Conservation (phyloP, 495 filamentous ascomycete species). For the Tuber brumale region DNA sequence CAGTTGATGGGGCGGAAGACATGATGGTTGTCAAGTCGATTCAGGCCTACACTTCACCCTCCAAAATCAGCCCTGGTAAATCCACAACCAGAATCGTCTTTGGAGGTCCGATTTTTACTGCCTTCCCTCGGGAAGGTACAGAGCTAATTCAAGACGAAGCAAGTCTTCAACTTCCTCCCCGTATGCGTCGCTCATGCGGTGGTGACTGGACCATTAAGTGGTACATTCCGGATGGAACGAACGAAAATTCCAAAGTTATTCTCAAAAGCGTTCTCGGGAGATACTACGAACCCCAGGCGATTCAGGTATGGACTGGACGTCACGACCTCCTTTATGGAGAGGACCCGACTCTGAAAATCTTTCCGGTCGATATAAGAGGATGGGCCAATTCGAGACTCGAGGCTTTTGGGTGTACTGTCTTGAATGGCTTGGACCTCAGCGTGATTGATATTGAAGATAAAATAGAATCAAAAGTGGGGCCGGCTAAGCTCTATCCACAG, state of each 20-base stretch:
- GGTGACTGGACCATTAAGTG: slow-evolving; percentile 24
- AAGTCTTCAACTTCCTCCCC: slow-evolving; percentile 23
- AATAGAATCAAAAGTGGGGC: neutral
- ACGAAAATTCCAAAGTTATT: slow-evolving; percentile 11
- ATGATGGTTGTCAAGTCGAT: slow-evolving; percentile 35
- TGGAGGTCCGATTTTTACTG: slow-evolving; percentile 23
- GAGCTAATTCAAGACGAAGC: neutral
- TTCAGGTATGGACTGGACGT: slow-evolving; percentile 26
- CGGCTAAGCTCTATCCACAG: neutral
- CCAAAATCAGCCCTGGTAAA: slow-evolving; percentile 9
- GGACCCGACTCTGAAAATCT: neutral
- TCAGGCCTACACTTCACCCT: slow-evolving; percentile 16
- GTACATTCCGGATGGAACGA: slow-evolving; percentile 16
- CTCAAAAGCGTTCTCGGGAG: slow-evolving; percentile 30
- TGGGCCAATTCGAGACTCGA: slow-evolving; percentile 4
- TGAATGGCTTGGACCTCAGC: neutral
- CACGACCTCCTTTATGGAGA: slow-evolving; percentile 1
- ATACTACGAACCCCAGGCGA: slow-evolving; percentile 38
- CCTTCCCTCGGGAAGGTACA: slow-evolving; percentile 29
- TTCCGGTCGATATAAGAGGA: neutral
- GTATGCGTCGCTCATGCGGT: slow-evolving; percentile 30
- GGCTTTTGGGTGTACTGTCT: neutral
- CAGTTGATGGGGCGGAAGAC: slow-evolving; percentile 22
- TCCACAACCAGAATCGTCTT: slow-evolving; percentile 21
- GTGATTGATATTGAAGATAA: neutral